These are phyloP conservation scores for Trichophyton mentagrophytes DNA, from an alignment of 2,329 filamentous ascomycete genomes.

Conservation along the genomic window DNA sequence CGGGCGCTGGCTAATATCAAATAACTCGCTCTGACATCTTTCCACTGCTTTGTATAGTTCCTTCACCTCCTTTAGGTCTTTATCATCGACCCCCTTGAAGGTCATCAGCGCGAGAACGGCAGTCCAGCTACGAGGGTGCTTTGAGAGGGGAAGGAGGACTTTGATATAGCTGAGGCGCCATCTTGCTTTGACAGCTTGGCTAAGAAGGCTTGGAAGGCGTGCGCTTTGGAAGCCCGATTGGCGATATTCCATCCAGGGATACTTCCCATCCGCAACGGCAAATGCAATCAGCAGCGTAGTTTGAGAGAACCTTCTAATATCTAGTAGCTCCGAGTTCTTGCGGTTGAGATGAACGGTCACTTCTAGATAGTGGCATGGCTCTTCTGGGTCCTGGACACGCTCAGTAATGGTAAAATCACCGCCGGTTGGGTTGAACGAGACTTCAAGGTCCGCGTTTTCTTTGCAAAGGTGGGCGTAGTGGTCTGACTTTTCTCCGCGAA, in stretches of 20 bases:
- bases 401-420: background rate
- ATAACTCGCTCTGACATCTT: conserved; percentile 18
- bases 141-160: conserved; percentile 16
- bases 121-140: conserved; percentile 19
- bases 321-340: conserved; percentile 16
- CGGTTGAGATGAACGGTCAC: conserved; percentile 13
- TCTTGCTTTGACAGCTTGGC: conserved; percentile 13
- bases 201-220: conserved; percentile 13
- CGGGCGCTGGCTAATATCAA: conserved; percentile 12
- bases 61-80: conserved; percentile 17
- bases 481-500: background rate
- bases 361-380: background rate
- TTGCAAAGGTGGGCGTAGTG: background rate
- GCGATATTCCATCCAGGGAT: conserved; percentile 15
- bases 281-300: conserved; percentile 19
- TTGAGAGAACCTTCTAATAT: conserved; percentile 20
- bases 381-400: background rate
- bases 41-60: conserved; percentile 13
- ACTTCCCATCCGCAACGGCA: conserved; percentile 13
- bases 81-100: conserved; percentile 16
- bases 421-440: conserved; percentile 1
- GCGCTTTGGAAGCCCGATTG: conserved; percentile 14
- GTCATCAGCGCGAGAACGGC: conserved; percentile 21
- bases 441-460: conserved; percentile 2
- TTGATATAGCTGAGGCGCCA: conserved; percentile 15